These are phyloP conservation scores for Xylaria intraflava DNA, from an alignment of 495 filamentous ascomycete species.

Conservation along the genomic window DNA sequence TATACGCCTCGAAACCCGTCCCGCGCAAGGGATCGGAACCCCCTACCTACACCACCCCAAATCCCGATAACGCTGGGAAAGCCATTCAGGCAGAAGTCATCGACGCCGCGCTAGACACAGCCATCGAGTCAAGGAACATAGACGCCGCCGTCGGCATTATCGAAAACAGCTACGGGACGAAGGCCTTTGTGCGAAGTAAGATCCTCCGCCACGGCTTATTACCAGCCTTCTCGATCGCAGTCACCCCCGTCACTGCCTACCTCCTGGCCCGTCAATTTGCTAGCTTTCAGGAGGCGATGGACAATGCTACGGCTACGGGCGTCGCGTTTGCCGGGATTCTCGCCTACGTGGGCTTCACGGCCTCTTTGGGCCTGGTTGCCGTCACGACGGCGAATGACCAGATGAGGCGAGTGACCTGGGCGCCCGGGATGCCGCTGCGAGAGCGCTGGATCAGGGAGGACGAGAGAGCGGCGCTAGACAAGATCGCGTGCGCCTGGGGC, in stretches of 20 bases:
- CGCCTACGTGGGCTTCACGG: slow-evolving; percentile 73
- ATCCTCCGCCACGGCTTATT: slow-evolving; percentile 40
- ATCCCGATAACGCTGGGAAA: slow-evolving; percentile 59
- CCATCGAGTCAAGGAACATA: slow-evolving; percentile 70
- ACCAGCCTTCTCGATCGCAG: slow-evolving; percentile 34
- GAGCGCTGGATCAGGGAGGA: slow-evolving; percentile 90
- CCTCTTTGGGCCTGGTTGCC: slow-evolving; percentile 74
- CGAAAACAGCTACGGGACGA: slow-evolving; percentile 65
- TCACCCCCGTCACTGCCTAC: slow-evolving; percentile 65
- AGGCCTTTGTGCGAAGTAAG: slow-evolving; percentile 66
- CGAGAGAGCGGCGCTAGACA: slow-evolving; percentile 83
- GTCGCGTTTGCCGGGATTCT: slow-evolving; percentile 73
- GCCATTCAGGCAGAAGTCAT: slow-evolving; percentile 64
- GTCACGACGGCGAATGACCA: slow-evolving; percentile 84
- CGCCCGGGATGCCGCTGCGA: slow-evolving; percentile 66
- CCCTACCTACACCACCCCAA: slow-evolving; percentile 53
- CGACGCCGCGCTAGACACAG: slow-evolving; percentile 63
- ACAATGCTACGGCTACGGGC: slow-evolving; percentile 60
- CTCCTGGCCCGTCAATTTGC: slow-evolving; percentile 56
- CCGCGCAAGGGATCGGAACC: slow-evolving; percentile 54
- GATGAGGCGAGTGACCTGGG: slow-evolving; percentile 88
- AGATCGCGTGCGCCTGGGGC: slow-evolving; percentile 79
- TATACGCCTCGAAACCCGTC: slow-evolving; percentile 79
- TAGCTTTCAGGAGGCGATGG: slow-evolving; percentile 60
- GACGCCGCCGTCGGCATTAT: slow-evolving; percentile 71